phyloP scores from a whole-genome alignment of 2,329 filamentous ascomycete genomes.

The Xylaria arbuscula region DNA sequence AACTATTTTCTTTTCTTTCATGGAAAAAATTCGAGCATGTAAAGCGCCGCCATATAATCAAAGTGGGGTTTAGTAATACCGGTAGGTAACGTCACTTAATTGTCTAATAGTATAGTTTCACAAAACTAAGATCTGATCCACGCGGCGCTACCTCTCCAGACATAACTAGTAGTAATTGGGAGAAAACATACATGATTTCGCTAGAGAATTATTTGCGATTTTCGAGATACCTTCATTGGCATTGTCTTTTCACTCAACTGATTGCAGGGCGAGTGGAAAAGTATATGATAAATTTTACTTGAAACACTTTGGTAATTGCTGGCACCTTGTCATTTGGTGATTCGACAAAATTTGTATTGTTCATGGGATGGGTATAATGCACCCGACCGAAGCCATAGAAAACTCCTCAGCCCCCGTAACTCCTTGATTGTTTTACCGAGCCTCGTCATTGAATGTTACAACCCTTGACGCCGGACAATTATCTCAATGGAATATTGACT shows the following conservation, averaged over 20 bases:
- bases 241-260: not conserved
- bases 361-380: constrained; percentile 33
- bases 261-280: not conserved
- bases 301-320: not conserved
- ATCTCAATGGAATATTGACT: constrained; percentile 28
- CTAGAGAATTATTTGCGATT: too few species aligned
- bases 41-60: constrained; percentile 10
- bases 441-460: constrained; percentile 9
- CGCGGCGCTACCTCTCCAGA: not conserved
- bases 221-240: not conserved
- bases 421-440: constrained; percentile 23
- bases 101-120: constrained; percentile 19
- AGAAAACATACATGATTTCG: not conserved
- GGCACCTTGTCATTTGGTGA: not conserved
- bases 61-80: constrained; percentile 33
- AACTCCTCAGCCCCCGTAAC: constrained; percentile 21
- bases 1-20: not conserved
- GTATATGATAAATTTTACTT: not conserved
- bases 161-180: not conserved
- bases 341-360: constrained; percentile 9
- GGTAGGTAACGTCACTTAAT: constrained; percentile 30
- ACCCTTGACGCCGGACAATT: constrained; percentile 32
- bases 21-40: constrained; percentile 9
- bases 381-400: constrained; percentile 16
- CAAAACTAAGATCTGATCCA: not conserved